phyloP scores from a whole-genome alignment of 202 grass and related monocot genomes.

The Zizania palustris region DNA sequence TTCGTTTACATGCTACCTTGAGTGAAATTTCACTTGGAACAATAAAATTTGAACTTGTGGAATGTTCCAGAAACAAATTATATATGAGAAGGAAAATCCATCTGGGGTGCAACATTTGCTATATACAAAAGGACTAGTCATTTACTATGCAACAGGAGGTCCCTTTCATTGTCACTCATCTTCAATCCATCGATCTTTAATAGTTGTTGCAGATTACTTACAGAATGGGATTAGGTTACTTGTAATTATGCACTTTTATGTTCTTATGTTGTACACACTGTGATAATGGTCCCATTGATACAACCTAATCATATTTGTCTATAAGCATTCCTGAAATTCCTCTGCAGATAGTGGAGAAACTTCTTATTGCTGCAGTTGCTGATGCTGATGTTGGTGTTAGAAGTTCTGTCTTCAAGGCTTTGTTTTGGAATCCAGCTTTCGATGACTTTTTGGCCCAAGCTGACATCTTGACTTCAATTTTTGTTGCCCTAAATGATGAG shows the following conservation, averaged over 20 bases:
- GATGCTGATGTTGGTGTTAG: slow-evolving; percentile 91
- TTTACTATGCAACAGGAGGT: background rate
- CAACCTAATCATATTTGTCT: slow-evolving; percentile 20
- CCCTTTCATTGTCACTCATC: background rate
- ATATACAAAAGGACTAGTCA: background rate
- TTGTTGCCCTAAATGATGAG: slow-evolving; percentile 97
- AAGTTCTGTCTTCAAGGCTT: slow-evolving; percentile 80
- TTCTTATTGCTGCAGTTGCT: slow-evolving; percentile 90
- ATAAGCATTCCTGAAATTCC: slow-evolving; percentile 22
- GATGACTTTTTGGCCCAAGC: slow-evolving; percentile 96
- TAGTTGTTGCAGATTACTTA: slow-evolving; percentile 23
- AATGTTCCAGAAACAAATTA: background rate
- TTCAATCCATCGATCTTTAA: slow-evolving; percentile 17
- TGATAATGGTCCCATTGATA: slow-evolving; percentile 21
- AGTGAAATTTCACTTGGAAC: slow-evolving; percentile 23
- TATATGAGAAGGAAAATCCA: slow-evolving; percentile 7
- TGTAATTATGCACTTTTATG: slow-evolving; percentile 2
- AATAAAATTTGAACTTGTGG: slow-evolving; percentile 24
- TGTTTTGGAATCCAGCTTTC: slow-evolving; percentile 68
- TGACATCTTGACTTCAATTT: slow-evolving; percentile 95
- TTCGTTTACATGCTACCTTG: background rate
- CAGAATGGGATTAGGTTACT: slow-evolving; percentile 4
- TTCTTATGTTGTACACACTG: background rate
- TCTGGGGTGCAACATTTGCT: background rate
- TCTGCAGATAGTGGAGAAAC: slow-evolving; percentile 91